Conservation (phyloP, 139 green algal genomes). For the Chlamydomonas incerta region DNA sequence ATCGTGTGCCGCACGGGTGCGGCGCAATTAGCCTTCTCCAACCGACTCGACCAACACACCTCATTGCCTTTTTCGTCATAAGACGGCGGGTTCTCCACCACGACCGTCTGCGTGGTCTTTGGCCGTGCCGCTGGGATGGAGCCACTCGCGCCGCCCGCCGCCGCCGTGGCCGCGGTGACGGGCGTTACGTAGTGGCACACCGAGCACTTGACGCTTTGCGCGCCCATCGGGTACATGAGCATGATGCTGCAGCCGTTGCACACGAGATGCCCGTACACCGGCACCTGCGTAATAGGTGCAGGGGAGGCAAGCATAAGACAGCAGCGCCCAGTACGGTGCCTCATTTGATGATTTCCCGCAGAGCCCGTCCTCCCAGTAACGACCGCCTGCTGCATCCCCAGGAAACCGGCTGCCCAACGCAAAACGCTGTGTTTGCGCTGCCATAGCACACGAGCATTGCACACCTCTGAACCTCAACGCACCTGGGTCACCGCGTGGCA, state of each 20-base stretch:
- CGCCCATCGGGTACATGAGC: conserved; percentile 91
- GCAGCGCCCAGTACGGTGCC: too few species aligned
- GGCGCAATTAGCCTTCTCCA: background rate
- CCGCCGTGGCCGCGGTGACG: conserved; percentile 19
- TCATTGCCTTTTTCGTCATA: conserved; percentile 84
- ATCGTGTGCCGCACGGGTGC: background rate
- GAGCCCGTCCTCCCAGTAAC: too few species aligned
- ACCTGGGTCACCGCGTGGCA: conserved; percentile 89
- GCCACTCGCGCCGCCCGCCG: conserved; percentile 2
- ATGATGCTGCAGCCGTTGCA: conserved; percentile 90
- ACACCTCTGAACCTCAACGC: background rate
- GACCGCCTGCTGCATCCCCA: too few species aligned
- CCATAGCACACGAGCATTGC: too few species aligned
- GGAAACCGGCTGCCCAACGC: too few species aligned
- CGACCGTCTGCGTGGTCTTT: conserved; percentile 71
- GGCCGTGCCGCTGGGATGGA: conserved; percentile 14
- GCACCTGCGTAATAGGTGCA: conserved; percentile 47
- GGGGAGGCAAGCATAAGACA: background rate
- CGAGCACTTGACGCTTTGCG: conserved; percentile 93
- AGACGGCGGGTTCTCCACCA: conserved; percentile 85
- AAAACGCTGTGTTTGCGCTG: too few species aligned
- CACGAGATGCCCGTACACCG: conserved; percentile 80
- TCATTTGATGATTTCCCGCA: too few species aligned
- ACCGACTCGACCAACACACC: conserved; percentile 37
- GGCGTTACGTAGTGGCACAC: conserved; percentile 92